Percentiles rank a stretch among this genome's conserved stretches.
phyloP scores from a whole-genome alignment of 108 stramenopile species.

The Nitzschia inconspicua region DNA sequence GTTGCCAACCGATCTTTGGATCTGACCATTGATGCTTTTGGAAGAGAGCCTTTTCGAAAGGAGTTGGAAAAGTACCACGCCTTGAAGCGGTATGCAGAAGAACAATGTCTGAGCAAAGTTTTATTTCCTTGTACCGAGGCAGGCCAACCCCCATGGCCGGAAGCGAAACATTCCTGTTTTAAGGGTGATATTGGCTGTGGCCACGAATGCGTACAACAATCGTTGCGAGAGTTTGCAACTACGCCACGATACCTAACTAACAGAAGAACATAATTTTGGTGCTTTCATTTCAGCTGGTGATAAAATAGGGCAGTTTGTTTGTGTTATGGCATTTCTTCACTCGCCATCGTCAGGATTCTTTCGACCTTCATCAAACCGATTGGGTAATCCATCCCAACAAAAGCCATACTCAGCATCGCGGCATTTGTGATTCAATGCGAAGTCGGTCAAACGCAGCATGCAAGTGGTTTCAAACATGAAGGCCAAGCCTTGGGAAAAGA shows the following conservation, averaged over 20 bases:
- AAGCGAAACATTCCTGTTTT: conserved; percentile 14
- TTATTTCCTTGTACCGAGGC: conserved; percentile 12
- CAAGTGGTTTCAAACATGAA: conserved; percentile 94
- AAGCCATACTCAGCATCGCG: conserved; percentile 17
- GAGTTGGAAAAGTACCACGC: too few relatives aligned
- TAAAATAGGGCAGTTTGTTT: too few relatives aligned
- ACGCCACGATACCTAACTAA: too few relatives aligned
- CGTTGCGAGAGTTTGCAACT: too few relatives aligned
- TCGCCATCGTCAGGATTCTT: too few relatives aligned
- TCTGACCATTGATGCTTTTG: conserved; percentile 37
- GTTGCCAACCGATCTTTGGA: conserved; percentile 41
- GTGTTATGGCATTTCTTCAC: too few relatives aligned
- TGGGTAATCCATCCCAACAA: conserved; percentile 26
- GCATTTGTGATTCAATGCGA: conserved; percentile 44
- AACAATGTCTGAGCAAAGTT: neutral
- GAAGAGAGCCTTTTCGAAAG: too few relatives aligned
- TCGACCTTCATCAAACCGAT: too few relatives aligned
- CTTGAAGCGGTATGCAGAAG: neutral
- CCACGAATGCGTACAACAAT: conserved; percentile 12
- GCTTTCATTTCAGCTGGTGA: too few relatives aligned
- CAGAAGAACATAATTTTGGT: too few relatives aligned
- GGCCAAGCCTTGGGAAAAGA: conserved; percentile 84
- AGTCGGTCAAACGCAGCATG: conserved; percentile 53
- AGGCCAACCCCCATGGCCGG: neutral
- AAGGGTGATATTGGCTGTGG: conserved; percentile 22